Evolutionary conservation across 2,329 filamentous ascomycete genomes (phyloP), one percentile per base, ranked within the genome.

Genomic region (Exophiala alcalophila): DNA sequence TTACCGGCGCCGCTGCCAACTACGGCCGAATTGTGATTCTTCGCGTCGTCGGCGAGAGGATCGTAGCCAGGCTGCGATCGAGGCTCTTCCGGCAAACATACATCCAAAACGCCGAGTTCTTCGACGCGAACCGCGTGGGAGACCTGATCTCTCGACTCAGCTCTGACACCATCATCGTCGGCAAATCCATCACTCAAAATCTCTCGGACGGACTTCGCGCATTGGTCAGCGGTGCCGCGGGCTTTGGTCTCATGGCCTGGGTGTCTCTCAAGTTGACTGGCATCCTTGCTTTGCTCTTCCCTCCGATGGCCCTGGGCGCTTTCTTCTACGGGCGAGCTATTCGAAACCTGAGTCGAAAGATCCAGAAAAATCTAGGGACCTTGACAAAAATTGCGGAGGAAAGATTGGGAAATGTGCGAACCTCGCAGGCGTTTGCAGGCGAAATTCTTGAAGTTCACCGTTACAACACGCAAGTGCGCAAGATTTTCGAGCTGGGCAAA

Each of bases 381-480:
- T 69, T 98, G 54, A 95, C 91, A 24, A 98, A 97, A 68, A 94
- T 98, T 61, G 92, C 92, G 0, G 94, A 98, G 69, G 94, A 98
- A 65, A 82, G 92, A n/a, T 71, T 98, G 15, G 91, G 92, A 41
- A 98, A 97, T 63, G 89, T 98, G 48, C 86, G 90, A 61, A 98
- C 92, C 0, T 94, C 88, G 57, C 92, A 98, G 66, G 90, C 92
- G 10, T 98, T 98, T 63, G 90, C 86, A 16, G 92, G 89, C 35
- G 92, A 98, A 64, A 80, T 90, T 9, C 83, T 92, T 56, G 92
- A 98, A 69, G 83, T 96, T 21, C 72, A 79, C 27, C 83, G 94
- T 35, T 98, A 98, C 70, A 97, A 96, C 64, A 81, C 76, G 20
- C 92, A 97, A 65, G 83, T 96, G 47, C 84, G 86, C 56, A 89